These are phyloP conservation scores for Melaleuca quinquenervia DNA, from an alignment of 345 rosid species.

Conservation along the genomic window DNA sequence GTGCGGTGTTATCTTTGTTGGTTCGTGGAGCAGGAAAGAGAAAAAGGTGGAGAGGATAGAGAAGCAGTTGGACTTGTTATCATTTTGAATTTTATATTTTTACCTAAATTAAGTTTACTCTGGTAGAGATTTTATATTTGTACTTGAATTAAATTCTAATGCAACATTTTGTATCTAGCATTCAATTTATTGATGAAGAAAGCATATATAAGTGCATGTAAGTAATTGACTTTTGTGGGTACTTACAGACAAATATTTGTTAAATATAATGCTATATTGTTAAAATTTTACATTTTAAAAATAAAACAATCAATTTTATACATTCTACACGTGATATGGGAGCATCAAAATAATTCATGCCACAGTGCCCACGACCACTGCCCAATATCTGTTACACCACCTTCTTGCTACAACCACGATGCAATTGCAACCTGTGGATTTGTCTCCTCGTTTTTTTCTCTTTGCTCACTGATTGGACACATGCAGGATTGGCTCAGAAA, in stretches of 20 bases:
- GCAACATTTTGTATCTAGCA: not conserved
- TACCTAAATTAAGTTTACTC: not conserved
- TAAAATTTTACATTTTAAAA: not conserved
- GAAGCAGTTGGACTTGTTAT: not conserved
- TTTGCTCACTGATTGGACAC: not conserved
- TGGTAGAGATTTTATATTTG: not conserved
- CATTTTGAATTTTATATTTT: not conserved
- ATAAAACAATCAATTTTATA: not conserved
- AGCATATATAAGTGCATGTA: not conserved
- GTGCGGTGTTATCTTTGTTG: not conserved
- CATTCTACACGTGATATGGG: not conserved
- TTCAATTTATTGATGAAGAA: not conserved
- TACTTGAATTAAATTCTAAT: not conserved
- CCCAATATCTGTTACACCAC: not conserved
- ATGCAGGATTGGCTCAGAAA: conserved; percentile 62
- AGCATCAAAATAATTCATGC: not conserved
- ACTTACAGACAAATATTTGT: not conserved
- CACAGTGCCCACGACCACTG: not conserved
- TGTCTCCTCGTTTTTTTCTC: not conserved
- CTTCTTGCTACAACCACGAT: not conserved
- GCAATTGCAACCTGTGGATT: not conserved
- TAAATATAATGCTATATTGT: not conserved
- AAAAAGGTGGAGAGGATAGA: not conserved
- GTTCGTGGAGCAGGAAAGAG: not conserved
- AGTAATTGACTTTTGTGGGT: not conserved